Conservation (phyloP, 768 basidiomycete genomes). For the Coprinopsis strossmayeri region DNA sequence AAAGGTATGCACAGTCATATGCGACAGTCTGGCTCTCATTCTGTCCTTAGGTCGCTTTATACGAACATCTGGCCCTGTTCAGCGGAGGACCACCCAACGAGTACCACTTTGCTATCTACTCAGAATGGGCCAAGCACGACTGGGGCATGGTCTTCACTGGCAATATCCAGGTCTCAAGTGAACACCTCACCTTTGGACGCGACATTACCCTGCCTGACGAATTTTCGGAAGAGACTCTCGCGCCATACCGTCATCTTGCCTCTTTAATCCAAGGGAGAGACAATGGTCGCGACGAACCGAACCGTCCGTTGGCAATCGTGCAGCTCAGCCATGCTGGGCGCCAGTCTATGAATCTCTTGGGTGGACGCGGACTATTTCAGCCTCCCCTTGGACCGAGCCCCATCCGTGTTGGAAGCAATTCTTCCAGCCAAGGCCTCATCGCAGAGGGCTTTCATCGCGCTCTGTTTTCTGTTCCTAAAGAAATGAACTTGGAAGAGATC, state of each 20-base stretch:
- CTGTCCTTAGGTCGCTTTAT: constrained; percentile 69
- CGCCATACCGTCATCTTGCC: constrained; percentile 47
- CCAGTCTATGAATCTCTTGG: constrained; percentile 70
- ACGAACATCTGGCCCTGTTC: constrained; percentile 69
- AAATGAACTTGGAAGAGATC: constrained; percentile 57
- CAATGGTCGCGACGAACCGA: neutral
- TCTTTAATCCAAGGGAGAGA: constrained; percentile 38
- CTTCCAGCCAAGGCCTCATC: constrained; percentile 17
- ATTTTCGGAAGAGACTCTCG: constrained; percentile 35
- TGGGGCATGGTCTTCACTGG: constrained; percentile 93
- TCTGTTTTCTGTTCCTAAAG: constrained; percentile 57
- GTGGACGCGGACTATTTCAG: constrained; percentile 55
- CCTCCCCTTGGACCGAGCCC: constrained; percentile 70
- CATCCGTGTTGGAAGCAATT: constrained; percentile 36
- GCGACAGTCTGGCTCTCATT: neutral
- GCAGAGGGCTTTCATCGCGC: constrained; percentile 35
- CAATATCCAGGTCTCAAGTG: constrained; percentile 61
- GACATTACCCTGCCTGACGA: constrained; percentile 56
- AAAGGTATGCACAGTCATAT: constrained; percentile 32
- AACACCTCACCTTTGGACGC: constrained; percentile 65
- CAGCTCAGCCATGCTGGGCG: constrained; percentile 82
- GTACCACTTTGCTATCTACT: constrained; percentile 59
- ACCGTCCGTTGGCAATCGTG: constrained; percentile 55
- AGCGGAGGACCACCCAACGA: constrained; percentile 69
- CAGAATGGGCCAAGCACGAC: constrained; percentile 60